These are phyloP conservation scores for Eleusine coracana DNA, from an alignment of 176 grass and related monocot species.

Conservation along the genomic window DNA sequence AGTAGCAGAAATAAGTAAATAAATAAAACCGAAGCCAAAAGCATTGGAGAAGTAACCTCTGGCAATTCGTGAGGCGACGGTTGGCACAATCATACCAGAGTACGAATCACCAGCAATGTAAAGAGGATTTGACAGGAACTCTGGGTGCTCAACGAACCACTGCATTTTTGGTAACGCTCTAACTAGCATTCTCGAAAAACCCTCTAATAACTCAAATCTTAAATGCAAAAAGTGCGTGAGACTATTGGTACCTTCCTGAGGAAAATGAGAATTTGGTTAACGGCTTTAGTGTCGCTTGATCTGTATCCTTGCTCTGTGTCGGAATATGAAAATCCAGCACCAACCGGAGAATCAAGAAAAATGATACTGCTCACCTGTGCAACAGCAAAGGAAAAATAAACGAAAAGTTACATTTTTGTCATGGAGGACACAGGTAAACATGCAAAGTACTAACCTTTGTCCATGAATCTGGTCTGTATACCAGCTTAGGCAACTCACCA, in stretches of 20 bases:
- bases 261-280: constrained; percentile 51
- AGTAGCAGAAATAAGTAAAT: not conserved
- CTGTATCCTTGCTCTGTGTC: constrained; percentile 24
- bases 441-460: constrained; percentile 45
- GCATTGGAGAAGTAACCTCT: constrained; percentile 33
- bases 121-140: constrained; percentile 60
- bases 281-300: constrained; percentile 47
- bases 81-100: constrained; percentile 62
- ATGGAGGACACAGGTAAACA: not conserved
- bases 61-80: constrained; percentile 49
- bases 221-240: not conserved
- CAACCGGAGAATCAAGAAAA: constrained; percentile 76
- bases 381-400: not conserved
- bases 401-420: not conserved
- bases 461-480: constrained; percentile 61
- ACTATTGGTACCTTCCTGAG: constrained; percentile 58
- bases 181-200: not conserved
- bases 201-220: not conserved
- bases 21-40: not conserved
- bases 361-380: constrained; percentile 63
- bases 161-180: not conserved
- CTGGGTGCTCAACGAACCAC: constrained; percentile 68
- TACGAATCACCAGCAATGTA: constrained; percentile 75
- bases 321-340: constrained; percentile 78
- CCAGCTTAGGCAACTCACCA: constrained; percentile 49